Conservation (phyloP, 1,284 basidiomycete genomes). For the Rhodotorula mucilaginosa region DNA sequence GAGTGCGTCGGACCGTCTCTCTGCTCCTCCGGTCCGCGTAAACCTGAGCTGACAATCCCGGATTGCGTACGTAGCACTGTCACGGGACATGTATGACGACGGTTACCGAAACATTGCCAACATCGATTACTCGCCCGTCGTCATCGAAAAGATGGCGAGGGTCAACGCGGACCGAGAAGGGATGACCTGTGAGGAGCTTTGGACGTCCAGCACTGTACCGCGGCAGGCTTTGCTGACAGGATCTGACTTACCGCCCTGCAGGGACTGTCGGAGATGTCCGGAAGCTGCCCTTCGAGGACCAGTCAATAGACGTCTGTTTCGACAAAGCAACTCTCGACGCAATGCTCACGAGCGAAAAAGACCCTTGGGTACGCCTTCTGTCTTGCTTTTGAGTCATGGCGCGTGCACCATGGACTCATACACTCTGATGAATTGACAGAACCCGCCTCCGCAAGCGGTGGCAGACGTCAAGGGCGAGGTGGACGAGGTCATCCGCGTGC, state of each 20-base stretch:
- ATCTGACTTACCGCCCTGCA: constrained; percentile 43
- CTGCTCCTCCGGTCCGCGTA: background rate
- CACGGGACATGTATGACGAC: constrained; percentile 71
- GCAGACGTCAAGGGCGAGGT: constrained; percentile 76
- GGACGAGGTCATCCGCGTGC: constrained; percentile 62
- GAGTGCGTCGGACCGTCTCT: constrained; percentile 46
- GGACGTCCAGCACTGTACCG: too few species aligned
- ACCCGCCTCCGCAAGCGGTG: constrained; percentile 74
- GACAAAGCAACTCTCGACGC: constrained; percentile 94
- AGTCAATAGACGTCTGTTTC: constrained; percentile 76
- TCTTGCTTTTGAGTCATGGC: background rate
- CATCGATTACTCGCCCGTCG: constrained; percentile 74
- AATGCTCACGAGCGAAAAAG: constrained; percentile 80
- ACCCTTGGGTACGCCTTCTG: constrained; percentile 64
- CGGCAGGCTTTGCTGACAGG: background rate
- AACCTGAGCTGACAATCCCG: background rate
- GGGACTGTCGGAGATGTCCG: constrained; percentile 88
- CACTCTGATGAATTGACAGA: constrained; percentile 52
- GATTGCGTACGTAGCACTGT: constrained; percentile 3
- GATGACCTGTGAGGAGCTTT: constrained; percentile 65
- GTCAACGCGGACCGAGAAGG: constrained; percentile 62
- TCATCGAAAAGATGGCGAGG: constrained; percentile 75
- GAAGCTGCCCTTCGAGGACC: constrained; percentile 63
- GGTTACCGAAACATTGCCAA: constrained; percentile 82
- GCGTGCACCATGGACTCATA: too few species aligned